These are phyloP conservation scores for Aegilops umbellulata DNA, from an alignment of 176 grass and related monocot species.

Conservation along the genomic window DNA sequence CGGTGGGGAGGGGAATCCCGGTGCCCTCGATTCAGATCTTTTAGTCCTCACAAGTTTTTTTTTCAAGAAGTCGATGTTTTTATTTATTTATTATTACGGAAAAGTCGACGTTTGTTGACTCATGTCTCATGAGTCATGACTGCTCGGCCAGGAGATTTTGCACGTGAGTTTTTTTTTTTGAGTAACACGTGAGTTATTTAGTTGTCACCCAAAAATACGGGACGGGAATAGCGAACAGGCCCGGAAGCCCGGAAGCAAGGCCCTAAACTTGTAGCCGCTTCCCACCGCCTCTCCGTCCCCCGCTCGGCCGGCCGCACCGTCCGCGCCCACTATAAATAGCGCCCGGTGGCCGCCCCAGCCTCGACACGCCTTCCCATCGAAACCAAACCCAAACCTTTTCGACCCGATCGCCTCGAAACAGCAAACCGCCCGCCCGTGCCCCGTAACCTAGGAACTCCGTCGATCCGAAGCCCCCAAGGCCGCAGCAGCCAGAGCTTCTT, in stretches of 20 bases:
- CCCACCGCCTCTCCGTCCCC: neutral
- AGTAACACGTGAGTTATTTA: neutral
- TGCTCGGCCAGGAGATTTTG: neutral
- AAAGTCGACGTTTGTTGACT: too few species aligned
- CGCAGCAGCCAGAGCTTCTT: neutral
- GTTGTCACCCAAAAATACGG: too few species aligned
- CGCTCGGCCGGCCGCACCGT: neutral
- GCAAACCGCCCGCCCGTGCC: neutral
- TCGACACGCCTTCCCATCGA: neutral
- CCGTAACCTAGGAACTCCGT: neutral
- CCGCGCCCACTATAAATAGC: conserved; percentile 19
- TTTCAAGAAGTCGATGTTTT: too few species aligned
- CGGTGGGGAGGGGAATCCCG: too few species aligned
- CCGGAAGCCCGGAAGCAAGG: neutral
- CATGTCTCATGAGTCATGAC: neutral
- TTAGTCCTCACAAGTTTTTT: too few species aligned
- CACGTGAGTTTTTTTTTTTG: neutral
- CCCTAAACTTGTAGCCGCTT: neutral
- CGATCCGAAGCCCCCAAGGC: neutral
- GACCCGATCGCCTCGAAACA: neutral
- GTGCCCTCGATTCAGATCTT: too few species aligned
- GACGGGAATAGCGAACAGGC: neutral
- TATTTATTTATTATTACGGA: too few species aligned
- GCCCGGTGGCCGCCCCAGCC: neutral
- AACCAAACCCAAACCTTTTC: neutral